Base-by-base conservation (phyloP, 1,284 basidiomycete species). In the Sanghuangporus weigelae region DNA sequence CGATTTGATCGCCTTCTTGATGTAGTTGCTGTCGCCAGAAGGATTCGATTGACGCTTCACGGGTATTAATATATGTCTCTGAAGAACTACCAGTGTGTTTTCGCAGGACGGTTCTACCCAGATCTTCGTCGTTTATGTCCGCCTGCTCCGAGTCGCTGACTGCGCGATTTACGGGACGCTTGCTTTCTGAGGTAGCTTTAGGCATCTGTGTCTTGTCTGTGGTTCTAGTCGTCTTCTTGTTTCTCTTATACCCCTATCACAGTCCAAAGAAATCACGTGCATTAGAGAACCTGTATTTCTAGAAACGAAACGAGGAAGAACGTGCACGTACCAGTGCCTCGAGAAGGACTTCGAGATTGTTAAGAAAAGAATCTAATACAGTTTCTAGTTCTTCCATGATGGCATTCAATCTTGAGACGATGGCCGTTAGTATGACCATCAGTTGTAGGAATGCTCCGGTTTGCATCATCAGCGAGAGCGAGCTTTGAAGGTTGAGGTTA, bases 391-490 rank as follows among this genome's bases (percentile, higher is more conserved):
- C 83, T 39, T 72, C 70, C 16, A 79, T 71, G n/a, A 90, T 69
- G 1, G 73, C 69, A 39, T 75, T 75, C 67, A 89, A 73, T 62
- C 90, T 81, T 1, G 87, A 86, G 42, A 79, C 76, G 51, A 90
- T 80, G 7, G 84, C 85, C 21, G 78, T 75, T 40, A 92, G 76
- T 2, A 82, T 77, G 38, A 92, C 70, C 12, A 87, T 75, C 10
- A 90, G 70, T 65, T 89, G 86, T 3, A 89, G 75, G 69, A 92
- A 92, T 19, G 87, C 85, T 14, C 86, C 89, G 0, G 82, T 81
- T 70, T 88, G 86, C 78, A 91, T 82, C 55, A 83, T 81, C 23
- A 86, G 75, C 38, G 78, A 74, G 63, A 90, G 83, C 38, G 81
- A 81, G 54, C 89, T 92, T 56, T 4, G 53, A 57, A 21, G 31